Evolutionary conservation across 371 early-diverging fungal species (phyloP), one percentile per base, ranked within the genome.

Genomic region (Mortierella polycephala): DNA sequence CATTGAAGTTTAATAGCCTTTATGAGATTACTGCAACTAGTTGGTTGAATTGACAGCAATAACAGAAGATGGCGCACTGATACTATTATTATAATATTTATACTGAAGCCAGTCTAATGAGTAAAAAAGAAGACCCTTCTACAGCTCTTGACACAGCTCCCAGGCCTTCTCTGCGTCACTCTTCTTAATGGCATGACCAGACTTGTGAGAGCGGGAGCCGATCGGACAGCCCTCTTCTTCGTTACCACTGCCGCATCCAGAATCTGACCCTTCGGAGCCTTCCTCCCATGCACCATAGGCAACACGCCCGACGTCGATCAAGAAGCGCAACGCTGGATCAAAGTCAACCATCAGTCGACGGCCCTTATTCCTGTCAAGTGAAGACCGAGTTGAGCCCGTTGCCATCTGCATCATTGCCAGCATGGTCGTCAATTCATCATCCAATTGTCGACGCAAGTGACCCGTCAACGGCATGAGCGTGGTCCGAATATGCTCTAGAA

Each of bases 221-320:
- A 20, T 37, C 14, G 11, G 44, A 8, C 20, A 30, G 16, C 60
- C 56, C 7, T 71, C 72, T 11, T 77, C 77, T 21, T 77, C 77
- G 14, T 67, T 64, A 10, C 72, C 68, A 40, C 77, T 77, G 6
- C 72, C 66, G 13, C 77, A 77, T 21, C 77, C 77, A 51, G 77
- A 77, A 44, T 77, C 77, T 1, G 77, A 77, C 21, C 77, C 77
- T 40, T 77, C 77, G 3, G 77, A 77, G 0, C 60, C 72, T 20
- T 77, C 77, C 59, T 77, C 77, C 77, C 77, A 77, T 23, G 77
- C 77, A 30, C 77, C 77, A 56, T 71, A 77, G 13, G 72, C 65
- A 13, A 77, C 72, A 7, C 77, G 72, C 5, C 77, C 71, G 52
- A 77, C 60, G 1, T 77, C 77, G 44, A 71, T 71, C 68, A 77